Evolutionary conservation across 2,329 filamentous ascomycete species (phyloP).

Genomic region (Amauroascus verrucosus): DNA sequence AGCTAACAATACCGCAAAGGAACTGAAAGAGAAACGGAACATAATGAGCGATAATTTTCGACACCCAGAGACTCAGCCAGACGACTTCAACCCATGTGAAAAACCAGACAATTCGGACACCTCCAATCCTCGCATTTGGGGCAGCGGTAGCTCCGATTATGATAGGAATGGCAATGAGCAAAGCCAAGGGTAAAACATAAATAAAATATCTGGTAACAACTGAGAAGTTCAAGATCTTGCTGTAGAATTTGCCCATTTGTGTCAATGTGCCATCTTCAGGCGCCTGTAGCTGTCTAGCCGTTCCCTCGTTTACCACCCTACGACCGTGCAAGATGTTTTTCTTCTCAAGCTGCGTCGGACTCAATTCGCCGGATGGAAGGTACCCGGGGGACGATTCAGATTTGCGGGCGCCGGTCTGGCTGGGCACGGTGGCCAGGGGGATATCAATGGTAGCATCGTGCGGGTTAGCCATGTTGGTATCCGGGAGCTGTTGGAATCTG

Average conservation of each 20-base stretch:
- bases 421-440: slow-evolving; percentile 48
- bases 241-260: slow-evolving; percentile 50
- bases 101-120: slow-evolving; percentile 50
- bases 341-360: slow-evolving; percentile 25
- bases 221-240: slow-evolving; percentile 52
- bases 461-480: slow-evolving; percentile 35
- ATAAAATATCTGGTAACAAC: slow-evolving; percentile 54
- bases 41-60: slow-evolving; percentile 50
- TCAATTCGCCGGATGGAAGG: slow-evolving; percentile 19
- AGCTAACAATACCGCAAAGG: slow-evolving; percentile 52
- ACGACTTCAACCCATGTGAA: slow-evolving; percentile 57
- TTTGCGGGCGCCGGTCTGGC: slow-evolving; percentile 39
- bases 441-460: slow-evolving; percentile 52
- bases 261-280: slow-evolving; percentile 48
- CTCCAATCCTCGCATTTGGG: slow-evolving; percentile 41
- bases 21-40: slow-evolving; percentile 52
- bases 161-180: slow-evolving; percentile 53
- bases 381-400: slow-evolving; percentile 28
- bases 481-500: slow-evolving; percentile 36
- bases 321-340: slow-evolving; percentile 23
- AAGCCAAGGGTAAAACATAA: slow-evolving; percentile 49
- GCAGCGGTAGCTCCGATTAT: slow-evolving; percentile 49
- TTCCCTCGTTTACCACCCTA: slow-evolving; percentile 24
- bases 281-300: slow-evolving; percentile 28
- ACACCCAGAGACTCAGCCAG: slow-evolving; percentile 54